These are phyloP conservation scores for Castanea mollissima DNA, from an alignment of 306 rosid genomes.

Conservation along the genomic window DNA sequence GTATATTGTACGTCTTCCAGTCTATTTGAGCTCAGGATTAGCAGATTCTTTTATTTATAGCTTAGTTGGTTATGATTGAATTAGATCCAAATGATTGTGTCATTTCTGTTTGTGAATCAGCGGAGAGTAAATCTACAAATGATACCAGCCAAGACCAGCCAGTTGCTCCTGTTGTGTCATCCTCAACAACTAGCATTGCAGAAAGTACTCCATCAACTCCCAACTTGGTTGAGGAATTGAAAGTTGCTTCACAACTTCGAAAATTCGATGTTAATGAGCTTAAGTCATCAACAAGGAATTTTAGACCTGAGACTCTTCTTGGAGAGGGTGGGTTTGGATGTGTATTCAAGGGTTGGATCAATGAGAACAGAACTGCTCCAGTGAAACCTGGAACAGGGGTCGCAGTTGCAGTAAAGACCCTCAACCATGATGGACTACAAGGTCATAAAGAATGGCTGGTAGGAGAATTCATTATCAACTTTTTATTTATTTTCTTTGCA, in stretches of 20 bases:
- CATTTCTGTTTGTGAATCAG: conserved; percentile 20
- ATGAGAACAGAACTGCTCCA: conserved; percentile 23
- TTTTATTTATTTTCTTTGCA: neutral
- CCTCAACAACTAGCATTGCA: conserved; percentile 33
- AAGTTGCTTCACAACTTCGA: conserved; percentile 40
- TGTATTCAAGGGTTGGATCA: conserved; percentile 60
- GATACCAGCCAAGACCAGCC: conserved; percentile 19
- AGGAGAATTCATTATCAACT: conserved; percentile 8
- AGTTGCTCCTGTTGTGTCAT: conserved; percentile 24
- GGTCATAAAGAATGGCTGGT: conserved; percentile 76
- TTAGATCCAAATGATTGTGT: neutral
- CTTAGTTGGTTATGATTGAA: conserved; percentile 2
- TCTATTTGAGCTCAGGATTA: neutral
- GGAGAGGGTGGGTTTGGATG: conserved; percentile 65
- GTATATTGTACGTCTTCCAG: neutral
- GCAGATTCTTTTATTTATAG: neutral
- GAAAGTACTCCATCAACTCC: conserved; percentile 37
- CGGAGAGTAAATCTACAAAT: conserved; percentile 26
- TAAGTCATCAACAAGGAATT: conserved; percentile 44
- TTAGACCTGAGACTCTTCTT: conserved; percentile 36
- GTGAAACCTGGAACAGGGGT: conserved; percentile 38
- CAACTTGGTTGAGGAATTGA: conserved; percentile 28
- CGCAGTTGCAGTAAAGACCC: conserved; percentile 61
- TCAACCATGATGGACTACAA: conserved; percentile 47
- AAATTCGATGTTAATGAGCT: conserved; percentile 45